These are phyloP conservation scores for Pseudoperonospora humuli DNA, from an alignment of 352 stramenopile species.

Conservation along the genomic window DNA sequence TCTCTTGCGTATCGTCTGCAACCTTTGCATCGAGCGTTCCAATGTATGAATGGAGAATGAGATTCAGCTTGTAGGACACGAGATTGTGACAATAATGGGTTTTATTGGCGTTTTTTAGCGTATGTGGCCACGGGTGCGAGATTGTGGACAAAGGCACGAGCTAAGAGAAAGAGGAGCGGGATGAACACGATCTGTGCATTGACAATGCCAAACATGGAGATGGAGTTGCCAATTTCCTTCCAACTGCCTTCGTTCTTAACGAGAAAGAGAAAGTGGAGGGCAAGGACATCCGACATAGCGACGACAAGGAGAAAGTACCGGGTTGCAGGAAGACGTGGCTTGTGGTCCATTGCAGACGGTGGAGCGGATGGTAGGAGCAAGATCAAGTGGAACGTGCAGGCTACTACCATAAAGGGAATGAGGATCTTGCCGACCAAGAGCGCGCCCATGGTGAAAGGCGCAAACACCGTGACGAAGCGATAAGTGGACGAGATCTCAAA, in stretches of 20 bases:
- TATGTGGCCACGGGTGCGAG: background rate
- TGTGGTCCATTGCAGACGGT: background rate
- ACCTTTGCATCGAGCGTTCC: too few relatives aligned
- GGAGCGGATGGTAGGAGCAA: conserved; percentile 24
- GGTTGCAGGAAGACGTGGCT: conserved; percentile 23
- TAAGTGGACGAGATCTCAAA: conserved; percentile 85
- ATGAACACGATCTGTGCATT: conserved; percentile 80
- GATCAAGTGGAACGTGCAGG: conserved; percentile 54
- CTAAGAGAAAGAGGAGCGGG: conserved; percentile 62
- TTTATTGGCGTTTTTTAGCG: background rate
- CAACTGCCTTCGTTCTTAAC: conserved; percentile 81
- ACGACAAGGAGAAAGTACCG: conserved; percentile 73
- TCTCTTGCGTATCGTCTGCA: too few relatives aligned
- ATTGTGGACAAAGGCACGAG: conserved; percentile 25
- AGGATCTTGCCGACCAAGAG: conserved; percentile 77
- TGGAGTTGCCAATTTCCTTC: conserved; percentile 85
- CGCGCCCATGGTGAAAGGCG: conserved; percentile 74
- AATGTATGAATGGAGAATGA: too few relatives aligned
- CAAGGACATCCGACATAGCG: conserved; percentile 68
- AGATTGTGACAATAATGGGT: too few relatives aligned
- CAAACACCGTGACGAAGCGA: conserved; percentile 77
- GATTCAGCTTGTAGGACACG: too few relatives aligned
- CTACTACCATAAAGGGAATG: conserved; percentile 71
- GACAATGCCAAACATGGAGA: conserved; percentile 81
- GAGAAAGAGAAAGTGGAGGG: conserved; percentile 78